Evolutionary conservation across 306 rosid species (phyloP).

Genomic region (Pueraria montana): DNA sequence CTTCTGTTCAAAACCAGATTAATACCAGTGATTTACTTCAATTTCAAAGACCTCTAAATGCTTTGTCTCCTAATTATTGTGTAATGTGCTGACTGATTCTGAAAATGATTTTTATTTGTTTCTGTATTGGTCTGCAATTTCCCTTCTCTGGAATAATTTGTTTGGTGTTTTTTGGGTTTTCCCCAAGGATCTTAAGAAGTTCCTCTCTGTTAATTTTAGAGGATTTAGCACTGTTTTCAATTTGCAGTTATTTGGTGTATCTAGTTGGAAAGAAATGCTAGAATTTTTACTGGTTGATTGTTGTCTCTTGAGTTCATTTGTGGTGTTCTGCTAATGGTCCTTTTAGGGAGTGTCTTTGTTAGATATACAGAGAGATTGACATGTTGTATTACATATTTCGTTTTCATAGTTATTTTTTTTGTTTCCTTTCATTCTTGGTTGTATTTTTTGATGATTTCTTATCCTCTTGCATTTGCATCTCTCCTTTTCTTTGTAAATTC

Average conservation of each 20-base stretch:
- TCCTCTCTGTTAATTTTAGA: neutral
- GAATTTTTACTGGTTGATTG: neutral
- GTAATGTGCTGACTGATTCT: neutral
- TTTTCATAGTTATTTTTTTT: neutral
- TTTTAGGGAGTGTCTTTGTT: neutral
- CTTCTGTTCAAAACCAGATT: neutral
- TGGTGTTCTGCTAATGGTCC: neutral
- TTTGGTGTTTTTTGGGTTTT: neutral
- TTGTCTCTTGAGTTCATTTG: neutral
- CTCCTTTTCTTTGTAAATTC: neutral
- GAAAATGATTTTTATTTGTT: constrained; percentile 11
- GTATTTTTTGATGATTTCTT: neutral
- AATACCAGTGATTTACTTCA: neutral
- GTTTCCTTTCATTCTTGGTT: neutral
- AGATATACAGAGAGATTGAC: neutral
- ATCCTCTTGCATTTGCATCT: neutral
- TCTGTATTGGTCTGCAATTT: neutral
- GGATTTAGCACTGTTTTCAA: neutral
- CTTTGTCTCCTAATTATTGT: neutral
- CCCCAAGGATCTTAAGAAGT: neutral
- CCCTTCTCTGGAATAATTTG: neutral
- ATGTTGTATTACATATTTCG: neutral
- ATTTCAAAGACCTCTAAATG: neutral
- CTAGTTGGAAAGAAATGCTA: neutral
- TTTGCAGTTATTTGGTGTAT: neutral